phyloP scores from a whole-genome alignment of 257 asterid genomes.

The Solanum chilense region DNA sequence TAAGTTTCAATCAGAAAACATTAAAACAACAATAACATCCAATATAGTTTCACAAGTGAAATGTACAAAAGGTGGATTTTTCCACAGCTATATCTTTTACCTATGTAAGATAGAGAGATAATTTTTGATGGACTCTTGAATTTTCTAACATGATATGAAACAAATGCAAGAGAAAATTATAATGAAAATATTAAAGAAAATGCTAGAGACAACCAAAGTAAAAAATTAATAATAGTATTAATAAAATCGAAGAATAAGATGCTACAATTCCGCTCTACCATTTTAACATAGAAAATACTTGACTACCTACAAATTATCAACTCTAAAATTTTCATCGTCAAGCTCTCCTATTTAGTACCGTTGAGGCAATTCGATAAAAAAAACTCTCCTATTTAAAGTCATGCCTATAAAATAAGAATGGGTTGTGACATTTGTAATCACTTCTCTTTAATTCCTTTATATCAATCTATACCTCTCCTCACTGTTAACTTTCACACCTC shows the following conservation, averaged over 20 bases:
- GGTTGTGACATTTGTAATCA: neutral
- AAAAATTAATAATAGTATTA: neutral
- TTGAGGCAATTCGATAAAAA: too few species aligned
- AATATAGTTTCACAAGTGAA: neutral
- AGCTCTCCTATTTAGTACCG: neutral
- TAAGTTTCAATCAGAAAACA: neutral
- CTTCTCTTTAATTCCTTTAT: accelerated
- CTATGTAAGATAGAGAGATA: neutral
- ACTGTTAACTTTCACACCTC: neutral
- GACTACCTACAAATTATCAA: neutral
- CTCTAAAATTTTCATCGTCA: neutral
- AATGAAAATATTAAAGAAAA: neutral
- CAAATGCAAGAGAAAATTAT: neutral
- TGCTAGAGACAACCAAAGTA: neutral
- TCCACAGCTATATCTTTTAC: accelerated
- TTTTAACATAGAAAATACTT: neutral
- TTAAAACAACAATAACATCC: neutral
- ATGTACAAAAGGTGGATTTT: neutral
- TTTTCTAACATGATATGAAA: neutral
- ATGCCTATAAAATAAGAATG: neutral
- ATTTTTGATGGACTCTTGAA: accelerated
- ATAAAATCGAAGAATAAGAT: neutral
- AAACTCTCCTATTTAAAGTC: neutral
- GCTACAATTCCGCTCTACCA: neutral
- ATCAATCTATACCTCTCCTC: neutral